A percentile compares a stretch with the other conserved stretches of the same genome.
phyloP scores from a whole-genome alignment of 2,329 filamentous ascomycete genomes.

The Apiospora koreana region DNA sequence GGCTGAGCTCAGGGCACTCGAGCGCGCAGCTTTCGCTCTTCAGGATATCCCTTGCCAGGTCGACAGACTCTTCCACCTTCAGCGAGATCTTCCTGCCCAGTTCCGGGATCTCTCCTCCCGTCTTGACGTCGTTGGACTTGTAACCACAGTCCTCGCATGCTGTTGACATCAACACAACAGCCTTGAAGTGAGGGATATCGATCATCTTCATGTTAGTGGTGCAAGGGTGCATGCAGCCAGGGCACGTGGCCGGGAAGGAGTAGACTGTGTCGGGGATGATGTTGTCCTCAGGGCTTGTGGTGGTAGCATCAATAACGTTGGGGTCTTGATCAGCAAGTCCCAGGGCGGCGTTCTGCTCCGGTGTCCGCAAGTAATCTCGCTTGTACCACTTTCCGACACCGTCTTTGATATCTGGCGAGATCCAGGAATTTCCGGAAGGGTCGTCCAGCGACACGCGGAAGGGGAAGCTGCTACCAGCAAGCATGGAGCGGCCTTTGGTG shows the following conservation, averaged over 20 bases:
- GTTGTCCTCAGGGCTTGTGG: constrained; percentile 60
- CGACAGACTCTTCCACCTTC: constrained; percentile 65
- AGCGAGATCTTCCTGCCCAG: constrained; percentile 84
- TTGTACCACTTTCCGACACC: constrained; percentile 86
- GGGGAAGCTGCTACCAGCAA: constrained; percentile 76
- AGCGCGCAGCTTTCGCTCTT: constrained; percentile 93
- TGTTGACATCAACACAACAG: constrained; percentile 94
- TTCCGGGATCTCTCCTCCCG: constrained; percentile 86
- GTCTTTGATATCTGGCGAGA: constrained; percentile 81
- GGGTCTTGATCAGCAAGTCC: constrained; percentile 63
- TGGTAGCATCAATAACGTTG: constrained; percentile 48
- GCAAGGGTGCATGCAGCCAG: constrained; percentile 83
- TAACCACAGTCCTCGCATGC: constrained; percentile 91
- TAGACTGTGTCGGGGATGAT: constrained; percentile 93
- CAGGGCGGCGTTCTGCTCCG: constrained; percentile 83
- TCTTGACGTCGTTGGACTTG: constrained; percentile 96
- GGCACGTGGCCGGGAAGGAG: constrained; percentile 87
- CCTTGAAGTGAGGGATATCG: constrained; percentile 96
- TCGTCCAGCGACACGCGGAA: constrained; percentile 90
- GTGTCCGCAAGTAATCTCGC: constrained; percentile 77
- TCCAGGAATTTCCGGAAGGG: constrained; percentile 93
- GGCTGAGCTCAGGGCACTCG: constrained; percentile 81
- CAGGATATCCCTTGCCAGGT: constrained; percentile 89
- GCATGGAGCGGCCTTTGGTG: constrained; percentile 71
- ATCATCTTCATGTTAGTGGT: constrained; percentile 98